phyloP scores from a whole-genome alignment of 176 grass and related monocot genomes.

The Oryza longistaminata region DNA sequence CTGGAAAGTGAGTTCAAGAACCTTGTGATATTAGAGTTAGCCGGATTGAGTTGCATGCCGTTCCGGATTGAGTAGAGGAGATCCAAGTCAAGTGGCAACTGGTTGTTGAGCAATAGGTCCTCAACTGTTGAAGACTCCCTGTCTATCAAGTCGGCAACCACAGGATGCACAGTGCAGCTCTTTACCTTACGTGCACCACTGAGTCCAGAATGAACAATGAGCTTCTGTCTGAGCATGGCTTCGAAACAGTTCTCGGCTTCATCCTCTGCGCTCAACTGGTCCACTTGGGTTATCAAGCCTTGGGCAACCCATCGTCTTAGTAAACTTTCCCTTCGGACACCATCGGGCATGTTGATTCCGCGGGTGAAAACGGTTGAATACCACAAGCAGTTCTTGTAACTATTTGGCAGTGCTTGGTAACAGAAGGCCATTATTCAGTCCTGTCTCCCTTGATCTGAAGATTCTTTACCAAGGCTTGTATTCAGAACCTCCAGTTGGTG shows the following conservation, averaged over 20 bases:
- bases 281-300: background rate
- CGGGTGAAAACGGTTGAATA: background rate
- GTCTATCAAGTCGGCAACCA: background rate
- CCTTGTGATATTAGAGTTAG: background rate
- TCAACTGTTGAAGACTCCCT: background rate
- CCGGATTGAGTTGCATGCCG: background rate
- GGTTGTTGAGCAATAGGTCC: background rate
- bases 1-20: background rate
- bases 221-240: background rate
- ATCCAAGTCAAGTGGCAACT: background rate
- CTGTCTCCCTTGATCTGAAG: no score
- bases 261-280: no score
- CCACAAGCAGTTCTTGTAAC: slow-evolving; percentile 11
- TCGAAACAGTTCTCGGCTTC: background rate
- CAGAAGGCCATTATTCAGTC: background rate
- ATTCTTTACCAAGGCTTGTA: no score
- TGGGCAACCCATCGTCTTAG: slow-evolving; percentile 23
- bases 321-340: background rate
- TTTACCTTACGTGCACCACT: background rate
- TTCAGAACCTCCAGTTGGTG: background rate
- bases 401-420: background rate
- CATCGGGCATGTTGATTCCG: background rate
- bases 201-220: background rate
- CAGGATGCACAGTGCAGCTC: background rate
- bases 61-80: slow-evolving; percentile 17